Evolutionary conservation across 2,329 filamentous ascomycete species (phyloP), one percentile per base, ranked within the genome.

Genomic region (Cladophialophora carrionii): DNA sequence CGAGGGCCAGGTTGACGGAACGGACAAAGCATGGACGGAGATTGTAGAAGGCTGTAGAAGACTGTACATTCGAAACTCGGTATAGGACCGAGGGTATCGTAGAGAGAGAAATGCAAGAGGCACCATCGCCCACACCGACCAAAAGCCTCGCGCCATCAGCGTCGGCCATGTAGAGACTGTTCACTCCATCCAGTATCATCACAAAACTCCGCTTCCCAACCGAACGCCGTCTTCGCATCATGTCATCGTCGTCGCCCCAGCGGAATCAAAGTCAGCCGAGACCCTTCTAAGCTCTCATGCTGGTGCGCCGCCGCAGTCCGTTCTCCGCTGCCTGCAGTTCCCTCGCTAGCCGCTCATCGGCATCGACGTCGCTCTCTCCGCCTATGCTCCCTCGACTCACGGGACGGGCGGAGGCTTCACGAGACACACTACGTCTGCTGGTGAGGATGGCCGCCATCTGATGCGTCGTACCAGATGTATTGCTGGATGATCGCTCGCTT

Each of bases 321-420:
- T 71, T 68, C 49, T 71, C 70, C 17, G 64, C 62, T 26, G 70
- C 70, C 46, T 72, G 70, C 26, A 72, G 58, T 43, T 71, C 68
- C 41, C 69, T 57, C 24, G 70, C 70, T 43, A 72, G 63, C 52
- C 53, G 63, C 57, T 72, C 70, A 54, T 71, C 69, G 26, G 67
- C 67, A 49, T 68, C 67, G 41, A 64, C n/a, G 20, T 72, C 68
- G 43, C 66, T 68, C 41, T 64, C 62, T 61, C 58, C 69, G 20
- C 64, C 69, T 37, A 52, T 65, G 53, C 66, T 68, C 26, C 41
- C 63, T 61, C 53, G 51, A 49, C 61, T 68, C 37, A 61, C 55
- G 26, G 56, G 66, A 22, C 53, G 62, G n/a, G 41, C 37, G 37
- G 57, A 37, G 26, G 43, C 57, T 57, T 65, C 61, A 5, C 22